These are phyloP conservation scores for Onygenales sp. DNA, from an alignment of 2,329 filamentous ascomycete species.

Conservation along the genomic window DNA sequence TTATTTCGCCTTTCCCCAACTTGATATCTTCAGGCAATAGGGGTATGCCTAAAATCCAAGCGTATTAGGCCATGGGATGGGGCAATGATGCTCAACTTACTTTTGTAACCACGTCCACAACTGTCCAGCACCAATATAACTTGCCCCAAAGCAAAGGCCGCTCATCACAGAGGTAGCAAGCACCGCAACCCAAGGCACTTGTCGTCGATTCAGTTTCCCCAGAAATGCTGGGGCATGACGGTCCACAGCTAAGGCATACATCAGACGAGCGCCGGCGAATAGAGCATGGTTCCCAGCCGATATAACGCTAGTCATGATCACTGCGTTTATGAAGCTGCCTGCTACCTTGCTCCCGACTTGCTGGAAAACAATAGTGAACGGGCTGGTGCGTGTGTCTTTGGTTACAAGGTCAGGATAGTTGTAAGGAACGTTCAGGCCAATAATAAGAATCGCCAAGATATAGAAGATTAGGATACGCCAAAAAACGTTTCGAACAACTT, in stretches of 20 bases:
- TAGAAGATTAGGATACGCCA: conserved; percentile 53
- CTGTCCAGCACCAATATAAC: conserved; percentile 56
- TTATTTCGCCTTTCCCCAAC: too few species aligned
- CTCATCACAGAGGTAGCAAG: conserved; percentile 45
- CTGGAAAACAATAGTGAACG: conserved; percentile 54
- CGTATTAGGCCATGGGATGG: neutral
- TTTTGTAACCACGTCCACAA: conserved; percentile 60
- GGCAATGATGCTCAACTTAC: conserved; percentile 23
- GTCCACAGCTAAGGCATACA: conserved; percentile 48
- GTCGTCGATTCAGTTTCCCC: conserved; percentile 38
- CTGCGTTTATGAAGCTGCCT: conserved; percentile 52
- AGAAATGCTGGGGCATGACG: conserved; percentile 50
- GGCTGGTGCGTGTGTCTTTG: conserved; percentile 39
- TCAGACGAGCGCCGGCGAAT: conserved; percentile 46
- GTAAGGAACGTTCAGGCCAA: conserved; percentile 53
- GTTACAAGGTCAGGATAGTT: conserved; percentile 37
- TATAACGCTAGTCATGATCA: conserved; percentile 50
- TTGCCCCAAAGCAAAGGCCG: conserved; percentile 54
- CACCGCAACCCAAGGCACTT: conserved; percentile 46
- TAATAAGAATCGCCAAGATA: conserved; percentile 41
- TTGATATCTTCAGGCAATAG: too few species aligned
- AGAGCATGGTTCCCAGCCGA: conserved; percentile 52
- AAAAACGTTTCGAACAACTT: conserved; percentile 56
- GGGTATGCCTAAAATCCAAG: too few species aligned
- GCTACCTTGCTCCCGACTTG: conserved; percentile 46